A percentile compares a stretch with the other conserved stretches of the same genome.
These are phyloP conservation scores for Diplocarpon rosae DNA, from an alignment of 2,329 filamentous ascomycete genomes.

Conservation along the genomic window DNA sequence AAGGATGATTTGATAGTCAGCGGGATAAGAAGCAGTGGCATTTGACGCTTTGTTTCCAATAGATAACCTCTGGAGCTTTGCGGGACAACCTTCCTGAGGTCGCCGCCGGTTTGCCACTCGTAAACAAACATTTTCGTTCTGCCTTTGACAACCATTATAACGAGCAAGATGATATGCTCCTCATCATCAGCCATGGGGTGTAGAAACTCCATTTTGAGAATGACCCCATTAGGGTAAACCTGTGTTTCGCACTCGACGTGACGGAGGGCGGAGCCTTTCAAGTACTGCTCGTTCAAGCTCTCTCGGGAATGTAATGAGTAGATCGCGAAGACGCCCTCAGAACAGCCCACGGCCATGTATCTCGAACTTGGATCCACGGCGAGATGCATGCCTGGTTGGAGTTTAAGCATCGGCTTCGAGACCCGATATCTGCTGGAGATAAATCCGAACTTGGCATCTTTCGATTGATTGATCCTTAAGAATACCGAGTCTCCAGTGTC, in stretches of 20 bases:
- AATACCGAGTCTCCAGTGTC: conserved; percentile 67
- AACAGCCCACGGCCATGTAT: conserved; percentile 58
- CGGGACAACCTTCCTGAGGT: conserved; percentile 35
- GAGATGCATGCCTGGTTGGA: conserved; percentile 49
- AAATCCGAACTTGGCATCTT: conserved; percentile 28
- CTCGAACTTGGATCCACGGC: conserved; percentile 68
- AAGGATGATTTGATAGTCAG: conserved; percentile 61
- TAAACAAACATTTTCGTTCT: conserved; percentile 44
- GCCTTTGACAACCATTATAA: conserved; percentile 43
- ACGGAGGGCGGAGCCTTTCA: conserved; percentile 33
- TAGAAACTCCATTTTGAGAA: conserved; percentile 80
- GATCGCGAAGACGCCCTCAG: conserved; percentile 59
- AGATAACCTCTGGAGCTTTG: conserved; percentile 39
- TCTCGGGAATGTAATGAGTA: conserved; percentile 54
- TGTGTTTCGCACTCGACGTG: conserved; percentile 41
- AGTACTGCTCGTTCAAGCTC: conserved; percentile 40
- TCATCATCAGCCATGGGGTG: conserved; percentile 56
- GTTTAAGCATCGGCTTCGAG: conserved; percentile 39
- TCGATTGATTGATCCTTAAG: conserved; percentile 50
- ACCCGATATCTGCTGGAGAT: conserved; percentile 46
- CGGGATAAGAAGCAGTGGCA: conserved; percentile 63
- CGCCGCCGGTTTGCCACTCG: conserved; percentile 46
- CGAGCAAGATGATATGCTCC: conserved; percentile 63
- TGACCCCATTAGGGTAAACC: conserved; percentile 50
- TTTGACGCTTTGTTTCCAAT: conserved; percentile 39